These are phyloP conservation scores for Debaryomycetaceae sp. DNA, from an alignment of 1,139 yeast genomes.

Conservation along the genomic window DNA sequence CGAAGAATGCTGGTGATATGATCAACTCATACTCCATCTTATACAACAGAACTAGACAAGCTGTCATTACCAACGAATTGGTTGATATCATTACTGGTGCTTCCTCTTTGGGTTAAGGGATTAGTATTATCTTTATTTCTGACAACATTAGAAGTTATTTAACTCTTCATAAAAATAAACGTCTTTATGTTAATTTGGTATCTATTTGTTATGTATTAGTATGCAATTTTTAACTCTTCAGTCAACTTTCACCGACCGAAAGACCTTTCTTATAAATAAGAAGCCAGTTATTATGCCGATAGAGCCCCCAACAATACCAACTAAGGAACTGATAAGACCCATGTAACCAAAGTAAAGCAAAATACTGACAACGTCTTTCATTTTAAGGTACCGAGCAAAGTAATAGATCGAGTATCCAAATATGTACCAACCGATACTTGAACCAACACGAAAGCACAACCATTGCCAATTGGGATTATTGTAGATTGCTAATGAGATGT, in stretches of 20 bases:
- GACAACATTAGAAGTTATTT: conserved; percentile 1
- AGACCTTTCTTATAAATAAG: conserved; percentile 55
- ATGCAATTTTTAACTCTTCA: conserved; percentile 15
- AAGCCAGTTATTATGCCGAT: conserved; percentile 67
- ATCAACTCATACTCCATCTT: conserved; percentile 91
- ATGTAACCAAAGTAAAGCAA: conserved; percentile 72
- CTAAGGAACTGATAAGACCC: conserved; percentile 56
- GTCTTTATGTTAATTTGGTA: conserved; percentile 2
- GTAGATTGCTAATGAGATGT: conserved; percentile 53
- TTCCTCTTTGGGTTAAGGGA: conserved; percentile 80
- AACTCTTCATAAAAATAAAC: conserved; percentile 5
- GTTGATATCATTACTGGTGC: conserved; percentile 99
- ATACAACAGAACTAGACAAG: conserved; percentile 99
- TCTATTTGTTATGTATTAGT: background rate
- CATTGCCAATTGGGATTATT: conserved; percentile 80
- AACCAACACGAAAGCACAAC: conserved; percentile 72
- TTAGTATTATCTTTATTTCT: conserved; percentile 1
- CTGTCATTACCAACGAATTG: conserved; percentile 98
- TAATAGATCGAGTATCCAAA: conserved; percentile 68
- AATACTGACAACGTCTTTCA: conserved; percentile 66
- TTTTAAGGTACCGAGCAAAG: conserved; percentile 50
- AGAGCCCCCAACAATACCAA: conserved; percentile 75
- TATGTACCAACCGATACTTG: conserved; percentile 70
- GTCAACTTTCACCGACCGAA: conserved; percentile 57
- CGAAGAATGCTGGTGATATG: conserved; percentile 99